phyloP scores from a whole-genome alignment of 192 early-diverging fungal genomes.

The Linnemannia exigua region DNA sequence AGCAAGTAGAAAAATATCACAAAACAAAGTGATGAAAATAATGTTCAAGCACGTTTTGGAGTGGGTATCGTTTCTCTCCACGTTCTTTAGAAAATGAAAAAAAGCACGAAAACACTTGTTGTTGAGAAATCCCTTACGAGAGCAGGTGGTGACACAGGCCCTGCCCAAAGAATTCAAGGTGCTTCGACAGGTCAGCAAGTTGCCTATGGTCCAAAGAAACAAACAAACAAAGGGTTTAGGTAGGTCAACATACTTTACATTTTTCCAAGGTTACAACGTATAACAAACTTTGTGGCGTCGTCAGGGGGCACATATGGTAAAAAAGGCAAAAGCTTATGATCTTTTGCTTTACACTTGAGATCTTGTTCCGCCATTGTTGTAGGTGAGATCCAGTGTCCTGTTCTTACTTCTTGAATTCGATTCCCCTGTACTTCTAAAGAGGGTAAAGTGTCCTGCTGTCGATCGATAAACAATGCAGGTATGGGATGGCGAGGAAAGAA shows the following conservation, averaged over 20 bases:
- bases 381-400: background rate
- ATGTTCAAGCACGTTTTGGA: background rate
- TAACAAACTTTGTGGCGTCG: too few relatives aligned
- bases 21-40: too few relatives aligned
- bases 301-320: background rate
- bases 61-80: background rate
- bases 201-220: constrained; percentile 1
- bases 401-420: background rate
- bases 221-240: background rate
- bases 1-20: background rate
- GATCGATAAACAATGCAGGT: too few relatives aligned
- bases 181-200: constrained; percentile 26
- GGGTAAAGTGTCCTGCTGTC: too few relatives aligned
- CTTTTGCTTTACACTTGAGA: constrained; percentile 48
- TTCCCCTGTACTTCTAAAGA: background rate
- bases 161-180: constrained; percentile 25
- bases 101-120: too few relatives aligned
- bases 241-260: too few relatives aligned
- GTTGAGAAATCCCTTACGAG: too few relatives aligned
- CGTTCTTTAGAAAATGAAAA: background rate
- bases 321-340: too few relatives aligned
- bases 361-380: constrained; percentile 35
- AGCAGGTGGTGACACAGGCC: constrained; percentile 77
- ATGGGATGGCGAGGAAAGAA: too few relatives aligned
- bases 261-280: too few relatives aligned